phyloP scores from a whole-genome alignment of 345 rosid genomes.

The Populus nigra region DNA sequence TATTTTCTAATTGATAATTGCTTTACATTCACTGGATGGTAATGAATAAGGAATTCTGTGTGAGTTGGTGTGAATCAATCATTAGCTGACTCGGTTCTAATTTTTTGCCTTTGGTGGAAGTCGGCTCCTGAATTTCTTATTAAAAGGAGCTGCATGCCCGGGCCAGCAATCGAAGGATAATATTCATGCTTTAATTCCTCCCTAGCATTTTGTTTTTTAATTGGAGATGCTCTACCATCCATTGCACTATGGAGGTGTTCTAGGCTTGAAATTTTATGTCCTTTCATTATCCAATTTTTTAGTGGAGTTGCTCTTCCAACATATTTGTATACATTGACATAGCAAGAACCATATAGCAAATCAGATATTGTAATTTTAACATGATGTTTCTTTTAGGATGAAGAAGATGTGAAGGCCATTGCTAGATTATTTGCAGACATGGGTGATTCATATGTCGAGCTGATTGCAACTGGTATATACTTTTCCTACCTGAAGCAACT shows the following conservation, averaged over 20 bases:
- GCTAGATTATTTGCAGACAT: constrained; percentile 95
- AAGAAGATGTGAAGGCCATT: constrained; percentile 97
- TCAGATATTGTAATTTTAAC: constrained; percentile 4
- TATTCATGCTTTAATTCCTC: background rate
- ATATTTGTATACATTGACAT: background rate
- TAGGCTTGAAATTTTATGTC: background rate
- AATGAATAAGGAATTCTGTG: background rate
- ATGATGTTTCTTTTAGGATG: constrained; percentile 61
- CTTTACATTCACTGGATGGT: background rate
- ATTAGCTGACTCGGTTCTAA: background rate
- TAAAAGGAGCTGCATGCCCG: background rate
- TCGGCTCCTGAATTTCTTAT: background rate
- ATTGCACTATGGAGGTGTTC: background rate
- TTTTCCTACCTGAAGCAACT: background rate
- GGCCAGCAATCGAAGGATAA: background rate
- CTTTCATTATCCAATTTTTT: background rate
- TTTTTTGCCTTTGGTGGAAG: background rate
- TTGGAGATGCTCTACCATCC: background rate
- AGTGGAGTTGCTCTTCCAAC: constrained; percentile 2
- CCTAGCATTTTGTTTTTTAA: background rate
- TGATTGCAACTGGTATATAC: constrained; percentile 80
- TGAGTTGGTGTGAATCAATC: background rate
- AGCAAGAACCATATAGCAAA: background rate
- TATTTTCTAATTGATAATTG: background rate
- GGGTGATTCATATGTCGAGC: constrained; percentile 96